Evolutionary conservation across 257 asterid genomes (phyloP), one percentile per base, ranked within the genome.

Genomic region (Jasminum sambac): DNA sequence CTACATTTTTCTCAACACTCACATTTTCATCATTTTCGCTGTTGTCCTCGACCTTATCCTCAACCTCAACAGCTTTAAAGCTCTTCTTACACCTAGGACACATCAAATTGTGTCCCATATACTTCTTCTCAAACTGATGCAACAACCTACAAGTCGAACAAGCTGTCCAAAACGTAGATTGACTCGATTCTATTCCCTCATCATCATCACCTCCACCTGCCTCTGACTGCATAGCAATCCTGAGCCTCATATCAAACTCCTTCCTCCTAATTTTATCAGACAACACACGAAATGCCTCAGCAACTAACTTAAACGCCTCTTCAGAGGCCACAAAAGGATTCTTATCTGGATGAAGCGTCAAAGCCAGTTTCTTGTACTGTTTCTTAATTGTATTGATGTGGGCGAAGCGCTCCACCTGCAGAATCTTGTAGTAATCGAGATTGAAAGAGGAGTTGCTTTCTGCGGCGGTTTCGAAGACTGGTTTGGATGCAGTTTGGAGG

Each of bases 261-360:
- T 84, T 88, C 84, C 96, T 83, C 87, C 87, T 83, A 60, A 72
- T 73, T 78, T 75, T 90, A 78, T 92, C 98, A 17, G 93, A 83
- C 41, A 92, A 79, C 71, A 92, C 91, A 64, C 84, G 76, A 78
- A 84, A 73, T 26, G 96, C 98, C 85, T 90, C 93, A 8, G 86
- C 90, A 0, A 92, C 95, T 71, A 84, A 66, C 85, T 92, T 92
- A 72, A 92, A 92, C 43, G 98, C 98, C 71, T 87, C 97, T 73
- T 83, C 98, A 0, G 86, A 85, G 4, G 86, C 95, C 23, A 23
- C 64, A 25, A 67, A 85, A 12, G 95, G 82, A 36, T 84, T 90
- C 68, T 90, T 92, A 26, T 92, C 98, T 0, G 98, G 98, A 57
- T 92, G 98, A 19, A 92, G 80, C 41, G 80, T 68, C 74, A 92